Percentiles rank a stretch among this genome's conserved stretches.
These are phyloP conservation scores for Eucommia ulmoides DNA, from an alignment of 257 asterid genomes.

Conservation along the genomic window DNA sequence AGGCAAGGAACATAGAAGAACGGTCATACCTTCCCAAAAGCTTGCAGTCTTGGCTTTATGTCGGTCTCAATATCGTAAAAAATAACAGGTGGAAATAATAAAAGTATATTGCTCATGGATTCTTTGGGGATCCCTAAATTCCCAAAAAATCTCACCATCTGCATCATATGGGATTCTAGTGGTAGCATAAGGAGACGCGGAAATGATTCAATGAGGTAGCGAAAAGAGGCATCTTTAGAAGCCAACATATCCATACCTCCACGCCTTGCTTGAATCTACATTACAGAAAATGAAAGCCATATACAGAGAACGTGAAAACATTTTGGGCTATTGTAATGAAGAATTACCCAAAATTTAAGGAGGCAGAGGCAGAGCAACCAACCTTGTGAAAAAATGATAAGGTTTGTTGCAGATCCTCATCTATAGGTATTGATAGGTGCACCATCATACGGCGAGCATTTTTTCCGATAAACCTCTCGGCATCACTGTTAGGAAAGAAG, in stretches of 20 bases:
- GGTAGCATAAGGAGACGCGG: slow-evolving; percentile 64
- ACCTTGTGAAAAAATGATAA: slow-evolving; percentile 92
- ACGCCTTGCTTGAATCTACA: slow-evolving; percentile 87
- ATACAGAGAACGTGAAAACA: background rate
- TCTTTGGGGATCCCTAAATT: slow-evolving; percentile 58
- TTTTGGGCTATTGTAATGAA: no score
- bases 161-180: slow-evolving; percentile 44
- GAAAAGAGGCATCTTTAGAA: slow-evolving; percentile 46
- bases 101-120: slow-evolving; percentile 27
- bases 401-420: slow-evolving; percentile 88
- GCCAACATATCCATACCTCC: slow-evolving; percentile 74
- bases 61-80: slow-evolving; percentile 51
- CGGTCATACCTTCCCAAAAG: slow-evolving; percentile 52
- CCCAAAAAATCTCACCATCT: slow-evolving; percentile 45
- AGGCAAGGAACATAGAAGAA: no score
- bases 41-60: slow-evolving; percentile 52
- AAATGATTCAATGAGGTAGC: slow-evolving; percentile 71
- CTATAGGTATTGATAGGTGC: slow-evolving; percentile 57
- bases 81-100: slow-evolving; percentile 69
- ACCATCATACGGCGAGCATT: slow-evolving; percentile 80
- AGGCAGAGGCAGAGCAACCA: slow-evolving; percentile 4
- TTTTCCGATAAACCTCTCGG: slow-evolving; percentile 35
- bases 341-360: background rate
- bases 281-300: background rate
- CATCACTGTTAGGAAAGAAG: slow-evolving; percentile 61